Evolutionary conservation across 768 basidiomycete genomes (phyloP).

Genomic region (Lactarius tabidus): DNA sequence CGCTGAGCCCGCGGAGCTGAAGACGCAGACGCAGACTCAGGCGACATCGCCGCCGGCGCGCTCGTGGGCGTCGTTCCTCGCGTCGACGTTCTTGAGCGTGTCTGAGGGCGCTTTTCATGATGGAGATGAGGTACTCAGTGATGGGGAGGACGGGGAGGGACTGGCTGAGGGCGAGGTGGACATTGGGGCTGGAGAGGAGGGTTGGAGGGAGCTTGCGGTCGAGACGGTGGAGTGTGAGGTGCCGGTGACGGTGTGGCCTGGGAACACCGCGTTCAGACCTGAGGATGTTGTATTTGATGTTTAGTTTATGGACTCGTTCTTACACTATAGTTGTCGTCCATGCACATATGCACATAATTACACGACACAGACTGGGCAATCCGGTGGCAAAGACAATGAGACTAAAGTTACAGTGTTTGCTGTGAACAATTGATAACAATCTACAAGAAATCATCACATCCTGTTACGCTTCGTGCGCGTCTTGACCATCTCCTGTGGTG

Average conservation of each 20-base stretch:
- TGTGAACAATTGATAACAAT: slow-evolving; percentile 9
- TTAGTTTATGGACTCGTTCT: slow-evolving; percentile 28
- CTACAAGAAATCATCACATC: slow-evolving; percentile 8
- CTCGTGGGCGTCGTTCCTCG: slow-evolving; percentile 42
- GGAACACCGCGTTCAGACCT: slow-evolving; percentile 82
- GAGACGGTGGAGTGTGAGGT: slow-evolving; percentile 96
- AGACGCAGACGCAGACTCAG: slow-evolving; percentile 23
- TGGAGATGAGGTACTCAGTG: slow-evolving; percentile 45
- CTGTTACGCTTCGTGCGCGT: slow-evolving; percentile 22
- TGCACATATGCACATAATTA: slow-evolving; percentile 3
- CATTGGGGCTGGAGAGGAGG: slow-evolving; percentile 34
- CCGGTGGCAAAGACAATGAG: neutral
- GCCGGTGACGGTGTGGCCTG: slow-evolving; percentile 82
- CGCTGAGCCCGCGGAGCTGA: slow-evolving; percentile 9
- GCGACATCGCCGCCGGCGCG: slow-evolving; percentile 24
- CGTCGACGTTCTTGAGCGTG: slow-evolving; percentile 38
- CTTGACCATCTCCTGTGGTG: slow-evolving; percentile 25
- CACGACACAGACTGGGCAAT: slow-evolving; percentile 5
- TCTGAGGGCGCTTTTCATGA: slow-evolving; percentile 55
- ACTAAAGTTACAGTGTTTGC: slow-evolving; percentile 17
- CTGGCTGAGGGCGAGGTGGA: slow-evolving; percentile 27
- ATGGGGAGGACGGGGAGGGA: slow-evolving; percentile 20
- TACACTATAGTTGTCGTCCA: neutral
- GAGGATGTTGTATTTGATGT: slow-evolving; percentile 76
- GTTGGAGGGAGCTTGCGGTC: slow-evolving; percentile 62